Conservation (phyloP, 306 rosid genomes). For the Cyclanthera cordifolia region DNA sequence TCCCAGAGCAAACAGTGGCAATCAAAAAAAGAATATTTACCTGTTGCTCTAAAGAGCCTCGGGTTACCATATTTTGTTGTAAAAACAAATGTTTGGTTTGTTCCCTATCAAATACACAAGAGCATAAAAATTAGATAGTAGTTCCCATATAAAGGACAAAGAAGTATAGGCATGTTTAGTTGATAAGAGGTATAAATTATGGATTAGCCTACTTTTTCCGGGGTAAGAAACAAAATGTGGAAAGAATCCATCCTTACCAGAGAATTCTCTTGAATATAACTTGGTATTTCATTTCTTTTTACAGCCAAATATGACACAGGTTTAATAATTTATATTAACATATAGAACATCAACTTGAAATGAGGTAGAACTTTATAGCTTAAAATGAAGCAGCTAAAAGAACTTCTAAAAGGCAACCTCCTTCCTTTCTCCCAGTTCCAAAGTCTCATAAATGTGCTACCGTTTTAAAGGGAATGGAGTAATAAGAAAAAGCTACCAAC, state of each 20-base stretch:
- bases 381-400: constrained; percentile 7
- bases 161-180: not conserved
- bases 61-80: constrained; percentile 87
- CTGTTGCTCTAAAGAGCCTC: constrained; percentile 92
- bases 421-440: not conserved
- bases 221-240: not conserved
- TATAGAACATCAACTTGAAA: not conserved
- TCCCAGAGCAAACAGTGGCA: not conserved
- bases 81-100: constrained; percentile 76
- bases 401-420: not conserved
- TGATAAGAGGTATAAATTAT: not conserved
- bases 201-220: not conserved
- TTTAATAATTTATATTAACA: not conserved
- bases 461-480: not conserved
- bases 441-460: constrained; percentile 10
- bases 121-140: constrained; percentile 9
- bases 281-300: not conserved
- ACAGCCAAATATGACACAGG: not conserved
- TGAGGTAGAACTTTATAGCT: not conserved
- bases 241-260: not conserved
- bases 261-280: not conserved
- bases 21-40: constrained; percentile 32
- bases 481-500: constrained; percentile 26
- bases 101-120: constrained; percentile 48
- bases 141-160: not conserved